Evolutionary conservation across 2,329 filamentous ascomycete species (phyloP), one percentile per base, ranked within the genome.

Genomic region (Sporothrix brasiliensis): DNA sequence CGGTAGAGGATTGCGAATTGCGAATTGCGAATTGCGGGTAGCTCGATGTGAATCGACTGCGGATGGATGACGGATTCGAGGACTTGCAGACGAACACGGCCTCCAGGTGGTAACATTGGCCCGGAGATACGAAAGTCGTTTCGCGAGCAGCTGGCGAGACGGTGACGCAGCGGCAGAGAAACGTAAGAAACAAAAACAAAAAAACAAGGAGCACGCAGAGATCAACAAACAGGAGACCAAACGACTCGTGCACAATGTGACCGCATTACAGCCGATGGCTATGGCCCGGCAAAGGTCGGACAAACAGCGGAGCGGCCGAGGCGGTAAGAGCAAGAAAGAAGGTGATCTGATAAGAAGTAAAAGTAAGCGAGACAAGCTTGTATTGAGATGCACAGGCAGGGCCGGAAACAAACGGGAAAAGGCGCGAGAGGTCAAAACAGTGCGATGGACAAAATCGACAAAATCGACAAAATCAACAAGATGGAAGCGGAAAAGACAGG

Each of bases 201-300:
- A 16, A 39, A 24, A 13, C 19, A 41, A 41, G 27, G 52, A 27
- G 63, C 47, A 50, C 13, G 49, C 34, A 52, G 21, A 39, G 5
- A 19, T 14, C 14, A 60, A 24, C 6, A 66, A 63, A 10, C 11
- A n/a, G 21, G 50, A 41, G 16, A 24, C 11, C 44, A 65, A 50
- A 65, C 44, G 44, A 65, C 61, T 27, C 13, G 16, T 6, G 1
- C 27, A 24, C 49, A 54, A 44, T 58, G 66, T 27, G 66, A 52
- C 66, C 66, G 66, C 66, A 68, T 68, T 68, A 58, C 66, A 68
- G 66, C 66, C 66, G 66, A 58, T 54, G 52, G 65, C 65, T 41
- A 30, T 65, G 61, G 63, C 30, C 49, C 47, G 63, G 47, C 47
- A 66, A 6, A 34, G 65, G 65, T 67, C 52, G 66, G 66, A 56